Base-by-base conservation (phyloP, 2,329 filamentous ascomycete genomes). In the Anthostomella pinea region DNA sequence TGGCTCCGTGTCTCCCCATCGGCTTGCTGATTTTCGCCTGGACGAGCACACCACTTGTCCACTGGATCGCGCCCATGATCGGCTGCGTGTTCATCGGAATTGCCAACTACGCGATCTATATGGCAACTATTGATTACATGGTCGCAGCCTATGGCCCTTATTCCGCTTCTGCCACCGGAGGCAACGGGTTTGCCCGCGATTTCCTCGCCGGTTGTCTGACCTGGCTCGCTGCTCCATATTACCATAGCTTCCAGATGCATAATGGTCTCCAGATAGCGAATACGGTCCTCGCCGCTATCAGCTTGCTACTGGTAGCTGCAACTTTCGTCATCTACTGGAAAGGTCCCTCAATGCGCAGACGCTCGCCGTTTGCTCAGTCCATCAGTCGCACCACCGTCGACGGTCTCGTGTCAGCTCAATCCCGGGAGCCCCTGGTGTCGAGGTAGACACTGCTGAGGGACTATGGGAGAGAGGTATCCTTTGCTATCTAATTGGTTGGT, bases 121-220 rank as follows among this genome's bases (percentile, higher is more conserved):
- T 81, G 71, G 74, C 78, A 6, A 81, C 77, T 3, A 81, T 84
- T 47, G 79, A 83, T 52, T 83, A 83, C 56, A 80, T 81, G 72
- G 77, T 83, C 39, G 79, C 75, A 35, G 78, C 79, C 3, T 85
- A 85, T 51, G 81, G 79, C 0, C 73, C 75, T 0, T 83, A 80
- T 57, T 76, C 79, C 1, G 79, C 80, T 8, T 82, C 77, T 0
- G 81, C 81, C 1, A 83, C 79, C 0, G 81, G 80, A 27, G 79
- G 80, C 13, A 84, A 84, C 48, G 81, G 78, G 11, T 83, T 81
- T 58, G 70, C 78, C 17, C 69, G 81, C 44, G 80, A 84, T 50
- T 75, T 83, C 55, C 62, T 84, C 14, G 79, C 80, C 13, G 80
- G 80, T 54, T 62, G 82, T 10, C 64, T 80, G n/a, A 79, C 79